Evolutionary conservation across 1,139 yeast species (phyloP).

Genomic region (Ogataea hybrid): DNA sequence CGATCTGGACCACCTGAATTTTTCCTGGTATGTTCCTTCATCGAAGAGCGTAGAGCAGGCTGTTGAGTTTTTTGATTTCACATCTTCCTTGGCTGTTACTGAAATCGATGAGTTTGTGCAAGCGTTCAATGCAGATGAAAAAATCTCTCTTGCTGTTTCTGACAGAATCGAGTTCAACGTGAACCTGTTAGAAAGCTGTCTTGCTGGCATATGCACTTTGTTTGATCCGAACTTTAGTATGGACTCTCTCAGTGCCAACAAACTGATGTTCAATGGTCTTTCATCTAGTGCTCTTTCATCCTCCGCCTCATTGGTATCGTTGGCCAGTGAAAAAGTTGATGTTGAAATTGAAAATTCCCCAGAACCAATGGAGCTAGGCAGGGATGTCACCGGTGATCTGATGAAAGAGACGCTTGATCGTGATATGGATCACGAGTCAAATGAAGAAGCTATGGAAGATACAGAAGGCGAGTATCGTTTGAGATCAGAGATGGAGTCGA

Average conservation of each 20-base stretch:
- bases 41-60: constrained; percentile 60
- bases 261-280: constrained; percentile 11
- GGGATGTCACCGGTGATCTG: background rate
- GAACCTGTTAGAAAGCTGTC: constrained; percentile 37
- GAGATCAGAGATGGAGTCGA: constrained; percentile 29
- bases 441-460: background rate
- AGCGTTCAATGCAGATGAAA: constrained; percentile 21
- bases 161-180: constrained; percentile 28
- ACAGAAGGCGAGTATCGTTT: constrained; percentile 28
- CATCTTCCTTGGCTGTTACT: constrained; percentile 44
- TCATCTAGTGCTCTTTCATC: constrained; percentile 19
- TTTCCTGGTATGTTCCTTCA: constrained; percentile 77
- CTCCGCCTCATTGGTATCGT: constrained; percentile 17
- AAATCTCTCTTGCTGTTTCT: constrained; percentile 25
- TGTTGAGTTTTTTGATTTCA: constrained; percentile 52
- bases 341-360: constrained; percentile 20
- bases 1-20: constrained; percentile 43
- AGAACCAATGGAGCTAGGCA: background rate
- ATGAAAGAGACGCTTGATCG: constrained; percentile 13
- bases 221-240: constrained; percentile 60
- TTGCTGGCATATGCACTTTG: constrained; percentile 74
- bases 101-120: constrained; percentile 35
- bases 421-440: background rate
- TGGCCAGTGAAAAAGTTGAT: constrained; percentile 8
- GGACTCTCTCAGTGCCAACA: constrained; percentile 8